These are phyloP conservation scores for Microthlaspi erraticum DNA, from an alignment of 345 rosid genomes.

Conservation along the genomic window DNA sequence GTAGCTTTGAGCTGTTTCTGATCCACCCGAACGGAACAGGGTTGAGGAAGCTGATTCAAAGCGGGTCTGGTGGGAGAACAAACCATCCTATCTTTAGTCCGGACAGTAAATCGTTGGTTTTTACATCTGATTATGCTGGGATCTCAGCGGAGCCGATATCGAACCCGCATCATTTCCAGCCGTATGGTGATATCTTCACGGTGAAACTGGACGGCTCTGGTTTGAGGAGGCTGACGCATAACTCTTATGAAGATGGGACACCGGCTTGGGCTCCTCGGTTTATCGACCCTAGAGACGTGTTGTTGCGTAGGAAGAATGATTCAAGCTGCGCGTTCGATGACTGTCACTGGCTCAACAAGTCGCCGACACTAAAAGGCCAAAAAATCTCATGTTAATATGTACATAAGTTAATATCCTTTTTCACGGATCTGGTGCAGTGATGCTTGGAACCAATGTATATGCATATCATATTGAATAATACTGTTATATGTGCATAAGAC, in stretches of 20 bases:
- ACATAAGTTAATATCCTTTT: too few relatives aligned
- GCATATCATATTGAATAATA: background rate
- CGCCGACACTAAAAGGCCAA: slow-evolving; percentile 44
- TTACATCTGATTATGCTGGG: slow-evolving; percentile 76
- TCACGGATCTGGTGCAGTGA: background rate
- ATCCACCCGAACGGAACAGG: slow-evolving; percentile 87
- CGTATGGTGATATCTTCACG: slow-evolving; percentile 85
- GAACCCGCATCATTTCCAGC: slow-evolving; percentile 81
- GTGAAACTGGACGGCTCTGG: slow-evolving; percentile 74
- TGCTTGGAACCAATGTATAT: slow-evolving; percentile 16
- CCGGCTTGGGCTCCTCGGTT: slow-evolving; percentile 71
- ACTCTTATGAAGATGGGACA: slow-evolving; percentile 89
- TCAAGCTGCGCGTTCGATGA: slow-evolving; percentile 68
- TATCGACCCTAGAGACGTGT: slow-evolving; percentile 60
- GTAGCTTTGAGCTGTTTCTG: slow-evolving; percentile 72
- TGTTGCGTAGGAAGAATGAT: slow-evolving; percentile 44
- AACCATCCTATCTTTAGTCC: slow-evolving; percentile 87
- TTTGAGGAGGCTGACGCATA: slow-evolving; percentile 77
- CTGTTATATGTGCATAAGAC: slow-evolving; percentile 4
- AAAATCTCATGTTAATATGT: slow-evolving; percentile 39
- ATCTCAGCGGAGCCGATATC: slow-evolving; percentile 94
- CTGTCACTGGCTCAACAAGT: slow-evolving; percentile 70
- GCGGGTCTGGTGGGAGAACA: slow-evolving; percentile 69
- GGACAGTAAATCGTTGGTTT: slow-evolving; percentile 68
- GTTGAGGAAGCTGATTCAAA: slow-evolving; percentile 65